Evolutionary conservation across 2,329 filamentous ascomycete species (phyloP), one percentile per base, ranked within the genome.

Genomic region (Aspergillus tanneri): DNA sequence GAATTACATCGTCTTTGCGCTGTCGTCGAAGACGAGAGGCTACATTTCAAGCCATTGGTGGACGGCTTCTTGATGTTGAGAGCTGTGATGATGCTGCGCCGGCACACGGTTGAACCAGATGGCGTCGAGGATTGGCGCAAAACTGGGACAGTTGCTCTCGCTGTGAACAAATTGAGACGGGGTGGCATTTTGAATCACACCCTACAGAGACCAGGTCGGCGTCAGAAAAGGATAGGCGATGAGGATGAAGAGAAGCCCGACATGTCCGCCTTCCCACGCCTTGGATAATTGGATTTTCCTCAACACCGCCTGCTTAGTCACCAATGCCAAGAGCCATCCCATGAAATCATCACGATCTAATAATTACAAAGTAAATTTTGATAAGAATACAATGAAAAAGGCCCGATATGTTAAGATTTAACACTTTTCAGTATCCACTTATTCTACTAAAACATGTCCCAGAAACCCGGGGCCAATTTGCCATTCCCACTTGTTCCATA

Each of bases 161-260:
- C 60, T 36, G 69, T 64, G 45, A 77, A 73, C 32, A 82, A 56
- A 53, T 76, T 77, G 57, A 81, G 67, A 67, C 79, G 73, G 48
- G 81, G 76, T 58, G 80, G 75, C 81, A 85, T 84, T 45, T 21
- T 60, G 46, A 21, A 43, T 27, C n/a, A 8, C 32, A 25, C 32
- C 16, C 16, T 41, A 21, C 12, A 6, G 44, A 14, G 9, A 25
- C 37, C 39, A 45, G 47, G 51, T 66, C 21, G 30, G 35, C 43
- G 32, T 12, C 11, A 27, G 38, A 47, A 32, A 45, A 35, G 41
- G 16, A 19, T 41, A 14, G 35, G 46, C 8, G 35, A 38, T 24
- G 28, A 14, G 6, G 36, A 34, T 18, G 30, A 34, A 34, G 14
- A 18, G 30, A 16, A 10, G 14, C 14, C 14, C 30, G 6, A 11